Conservation (phyloP, 2,329 filamentous ascomycete species). For the Cladosporium oxysporum region DNA sequence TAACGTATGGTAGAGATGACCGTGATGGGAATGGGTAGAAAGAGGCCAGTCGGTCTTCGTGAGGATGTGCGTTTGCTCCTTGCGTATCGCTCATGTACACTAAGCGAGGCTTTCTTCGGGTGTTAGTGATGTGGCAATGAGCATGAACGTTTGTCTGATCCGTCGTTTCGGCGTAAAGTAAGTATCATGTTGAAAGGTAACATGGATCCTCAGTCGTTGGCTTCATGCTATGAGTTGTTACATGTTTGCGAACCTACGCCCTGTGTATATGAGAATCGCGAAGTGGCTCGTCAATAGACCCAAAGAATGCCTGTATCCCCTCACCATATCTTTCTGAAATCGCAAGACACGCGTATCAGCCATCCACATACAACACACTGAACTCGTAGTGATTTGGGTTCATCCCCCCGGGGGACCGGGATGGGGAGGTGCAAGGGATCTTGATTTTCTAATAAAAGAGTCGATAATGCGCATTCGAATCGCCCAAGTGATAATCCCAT, state of each 20-base stretch:
- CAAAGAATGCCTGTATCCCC: background rate
- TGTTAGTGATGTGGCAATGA: background rate
- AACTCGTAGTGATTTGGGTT: slow-evolving; percentile 12
- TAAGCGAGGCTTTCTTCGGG: background rate
- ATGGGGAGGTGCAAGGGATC: slow-evolving; percentile 14
- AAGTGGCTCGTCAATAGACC: background rate
- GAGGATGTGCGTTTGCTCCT: background rate
- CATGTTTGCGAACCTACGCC: background rate
- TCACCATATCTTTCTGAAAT: background rate
- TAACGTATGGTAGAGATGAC: background rate
- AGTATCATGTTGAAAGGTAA: too few relatives aligned
- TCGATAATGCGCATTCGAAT: slow-evolving; percentile 18
- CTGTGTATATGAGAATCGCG: background rate
- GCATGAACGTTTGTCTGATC: background rate
- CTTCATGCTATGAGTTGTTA: background rate
- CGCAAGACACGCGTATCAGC: background rate
- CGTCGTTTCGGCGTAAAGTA: too few relatives aligned
- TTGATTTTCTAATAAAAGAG: slow-evolving; percentile 20
- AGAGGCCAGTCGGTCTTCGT: background rate
- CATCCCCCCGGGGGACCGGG: slow-evolving; percentile 14
- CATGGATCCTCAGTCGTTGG: background rate
- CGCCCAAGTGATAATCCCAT: slow-evolving; percentile 12
- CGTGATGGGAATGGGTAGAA: background rate
- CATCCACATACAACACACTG: background rate
- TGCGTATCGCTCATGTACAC: background rate